Conservation (phyloP, 768 basidiomycete species). For the Termitomyces heimii region DNA sequence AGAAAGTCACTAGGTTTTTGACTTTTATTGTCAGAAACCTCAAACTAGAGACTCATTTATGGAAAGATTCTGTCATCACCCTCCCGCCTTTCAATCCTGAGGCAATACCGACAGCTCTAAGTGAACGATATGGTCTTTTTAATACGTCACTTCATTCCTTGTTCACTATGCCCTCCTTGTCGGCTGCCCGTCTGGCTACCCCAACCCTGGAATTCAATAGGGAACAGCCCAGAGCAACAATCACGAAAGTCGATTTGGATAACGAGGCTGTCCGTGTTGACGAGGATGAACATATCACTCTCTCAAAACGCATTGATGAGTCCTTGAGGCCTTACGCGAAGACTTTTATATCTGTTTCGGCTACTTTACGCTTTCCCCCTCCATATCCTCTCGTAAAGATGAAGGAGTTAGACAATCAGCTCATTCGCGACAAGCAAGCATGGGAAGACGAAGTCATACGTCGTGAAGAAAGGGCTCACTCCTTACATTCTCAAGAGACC, state of each 20-base stretch:
- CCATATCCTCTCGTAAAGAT: slow-evolving; percentile 85
- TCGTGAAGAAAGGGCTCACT: slow-evolving; percentile 60
- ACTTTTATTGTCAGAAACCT: slow-evolving; percentile 90
- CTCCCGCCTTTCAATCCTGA: slow-evolving; percentile 60
- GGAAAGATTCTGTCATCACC: slow-evolving; percentile 84
- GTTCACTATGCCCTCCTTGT: slow-evolving; percentile 22
- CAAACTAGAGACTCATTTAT: slow-evolving; percentile 90
- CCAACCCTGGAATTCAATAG: slow-evolving; percentile 14
- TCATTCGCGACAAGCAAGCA: slow-evolving; percentile 60
- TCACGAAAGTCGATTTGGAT: slow-evolving; percentile 24
- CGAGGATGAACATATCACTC: slow-evolving; percentile 61
- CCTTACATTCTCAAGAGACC: slow-evolving; percentile 35
- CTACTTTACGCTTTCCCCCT: slow-evolving; percentile 87
- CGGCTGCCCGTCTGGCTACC: slow-evolving; percentile 24
- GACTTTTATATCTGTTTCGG: slow-evolving; percentile 91
- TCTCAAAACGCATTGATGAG: slow-evolving; percentile 74
- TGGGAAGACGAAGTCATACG: slow-evolving; percentile 88
- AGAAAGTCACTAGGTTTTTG: slow-evolving; percentile 90
- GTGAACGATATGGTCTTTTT: slow-evolving; percentile 15
- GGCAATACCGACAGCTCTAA: slow-evolving; percentile 49
- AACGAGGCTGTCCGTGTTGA: slow-evolving; percentile 56
- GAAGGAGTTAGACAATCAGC: slow-evolving; percentile 80
- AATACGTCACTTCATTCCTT: slow-evolving; percentile 18
- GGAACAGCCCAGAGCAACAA: slow-evolving; percentile 13
- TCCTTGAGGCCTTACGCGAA: slow-evolving; percentile 78